Base-by-base conservation (phyloP, 768 basidiomycete species). In the Pseudohyphozyma bogoriensis region DNA sequence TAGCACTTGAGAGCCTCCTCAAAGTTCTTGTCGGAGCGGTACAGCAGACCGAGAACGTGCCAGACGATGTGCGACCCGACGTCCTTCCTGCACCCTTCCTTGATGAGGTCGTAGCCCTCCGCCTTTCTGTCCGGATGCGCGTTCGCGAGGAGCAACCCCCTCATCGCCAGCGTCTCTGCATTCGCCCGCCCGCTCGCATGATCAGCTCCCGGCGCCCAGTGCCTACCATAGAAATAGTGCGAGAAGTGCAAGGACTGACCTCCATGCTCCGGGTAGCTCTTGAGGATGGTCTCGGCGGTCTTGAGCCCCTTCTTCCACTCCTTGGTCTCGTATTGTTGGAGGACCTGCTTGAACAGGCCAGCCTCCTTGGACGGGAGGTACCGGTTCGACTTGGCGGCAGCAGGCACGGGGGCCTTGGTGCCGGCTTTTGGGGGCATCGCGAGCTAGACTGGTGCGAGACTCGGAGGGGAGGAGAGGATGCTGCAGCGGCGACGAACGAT, bases 41-140 rank as follows among this genome's bases (percentile, higher is more conserved):
- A 87, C 26, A 95, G 83, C 69, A 99, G 85, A 31, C 90, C 95
- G 72, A 89, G 87, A 65, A 97, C 93, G 74, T 99, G 95, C 92
- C 95, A 97, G 72, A 85, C 86, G 71, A 99, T 96, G 70, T 96
- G 91, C 24, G 60, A 64, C 35, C 81, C 84, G 56, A 88, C 75
- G 74, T 92, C 88, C 50, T 84, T 78, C 45, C 82, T 80, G 66
- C 89, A 80, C 59, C 90, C 90, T 33, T 87, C 85, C 77, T 86
- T 85, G 66, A 89, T 85, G 47, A 89, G 80, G 39, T 86, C 84
- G 59, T 86, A 77, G 33, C 90, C 90, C 65, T 90, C 82, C 32
- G 85, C 88, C 62, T 83, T 83, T 11, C 47, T 26, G 13, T 49
- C 47, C n/a, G n/a, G n/a, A n/a, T n/a, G n/a, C 71, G 79, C 79